Evolutionary conservation across 192 early-diverging fungal genomes (phyloP), one percentile per base, ranked within the genome.

Genomic region (Coemansia sp.): DNA sequence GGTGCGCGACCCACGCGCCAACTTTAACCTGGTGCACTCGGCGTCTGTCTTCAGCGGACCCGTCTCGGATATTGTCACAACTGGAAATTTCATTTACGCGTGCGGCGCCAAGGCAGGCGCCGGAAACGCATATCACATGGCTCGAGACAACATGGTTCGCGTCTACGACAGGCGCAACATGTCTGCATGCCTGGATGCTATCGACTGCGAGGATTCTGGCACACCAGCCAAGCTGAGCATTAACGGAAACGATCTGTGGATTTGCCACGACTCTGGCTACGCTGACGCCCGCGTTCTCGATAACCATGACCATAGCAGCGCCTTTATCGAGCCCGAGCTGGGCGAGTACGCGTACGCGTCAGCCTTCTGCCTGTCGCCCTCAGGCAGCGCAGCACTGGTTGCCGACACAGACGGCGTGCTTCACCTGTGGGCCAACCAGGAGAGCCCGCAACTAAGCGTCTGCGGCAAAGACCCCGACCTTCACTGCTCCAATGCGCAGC

Each of bases 401-500:
- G 91, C 92, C 3, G 91, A 94, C 62, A 87, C 88, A 0, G 73
- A 79, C 9, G 94, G 94, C 33, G 79, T 87, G 19, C 71, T 99
- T 20, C 89, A 91, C 29, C 79, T 92, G 40, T 99, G 91, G 89
- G 65, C 85, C n/a, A 87, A 87, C 49, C 81, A 87, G 15, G 84
- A 85, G 41, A 73, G 83, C n/a, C 83, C 88, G 32, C 67, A 73
- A n/a, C 79, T 92, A 29, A 93, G 92, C 63, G 63, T 71, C 9
- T 45, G 32, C 2, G 67, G 70, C 22, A 43, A 23, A 2, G 25
- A 22, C 11, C 32, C 74, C 2, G 67, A 62, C 4, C 35, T 63
- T 4, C 56, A 53, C 25, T 41, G 33, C 4, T 54, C 48, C 40
- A 45, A 45, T 29, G 29, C 29, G 29, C 29, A 29, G 29, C 1